Evolutionary conservation across 345 rosid species (phyloP), one percentile per base, ranked within the genome.

Genomic region (Salix koriyanagi): DNA sequence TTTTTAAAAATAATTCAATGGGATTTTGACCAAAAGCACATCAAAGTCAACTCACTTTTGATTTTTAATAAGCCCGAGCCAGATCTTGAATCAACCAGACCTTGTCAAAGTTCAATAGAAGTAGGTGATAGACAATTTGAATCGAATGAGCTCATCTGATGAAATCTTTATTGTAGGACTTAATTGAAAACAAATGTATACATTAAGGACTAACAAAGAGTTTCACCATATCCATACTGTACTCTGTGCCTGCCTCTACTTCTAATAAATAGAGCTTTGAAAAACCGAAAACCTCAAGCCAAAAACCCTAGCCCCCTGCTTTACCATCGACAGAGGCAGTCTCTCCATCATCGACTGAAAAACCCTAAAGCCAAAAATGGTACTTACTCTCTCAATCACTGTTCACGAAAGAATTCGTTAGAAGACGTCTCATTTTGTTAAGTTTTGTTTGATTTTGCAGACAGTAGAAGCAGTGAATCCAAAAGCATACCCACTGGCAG

Each of bases 401-500:
- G 23, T 10, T 67, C 18, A 23, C 4, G 52, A 46, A 44, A 46
- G 64, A 11, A n/a, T 23, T n/a, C 28, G 25, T 23, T 14, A 4
- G 52, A 46, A 46, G 14, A 46, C 1, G 4, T 46, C 52, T 46
- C 52, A 46, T 44, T 18, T 30, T 46, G 9, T 21, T 3, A 26
- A 54, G 15, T 16, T 8, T 34, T n/a, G 7, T 11, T 36, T 39
- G 66, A 12, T 64, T 52, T 56, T 68, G 64, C 72, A 79, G 85
- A 78, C 82, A 4, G 95, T 85, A 72, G 99, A 91, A 74, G 84
- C 80, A 4, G 97, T 90, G 69, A 95, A 95, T 84, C 92, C 99
- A 0, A 91, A 91, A 83, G 98, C 97, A 1, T 92, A 92, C 77
- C 99, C 99, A 1, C 88, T 96, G 5, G 97, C 98, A 1, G 93